phyloP scores from a whole-genome alignment of 2,329 filamentous ascomycete species.

The Ascosphaera apis region DNA sequence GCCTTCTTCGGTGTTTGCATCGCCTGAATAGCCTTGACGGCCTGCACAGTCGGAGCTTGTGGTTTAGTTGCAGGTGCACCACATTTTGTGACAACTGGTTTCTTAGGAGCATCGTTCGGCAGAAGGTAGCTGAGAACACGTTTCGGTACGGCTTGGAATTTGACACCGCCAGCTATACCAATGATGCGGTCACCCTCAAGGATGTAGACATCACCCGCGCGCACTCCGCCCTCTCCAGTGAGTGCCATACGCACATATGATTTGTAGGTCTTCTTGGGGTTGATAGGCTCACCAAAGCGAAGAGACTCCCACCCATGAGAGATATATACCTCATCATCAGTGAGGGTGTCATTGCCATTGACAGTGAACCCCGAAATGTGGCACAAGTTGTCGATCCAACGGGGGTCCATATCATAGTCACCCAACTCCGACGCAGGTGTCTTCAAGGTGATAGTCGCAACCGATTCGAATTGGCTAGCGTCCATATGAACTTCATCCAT shows the following conservation, averaged over 20 bases:
- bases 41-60: background rate
- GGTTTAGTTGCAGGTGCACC: background rate
- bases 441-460: conserved; percentile 12
- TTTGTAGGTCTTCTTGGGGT: conserved; percentile 7
- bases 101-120: conserved; percentile 1
- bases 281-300: conserved; percentile 8
- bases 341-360: conserved; percentile 13
- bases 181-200: conserved; percentile 12
- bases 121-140: conserved; percentile 6
- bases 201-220: conserved; percentile 11
- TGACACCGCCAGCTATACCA: conserved; percentile 11
- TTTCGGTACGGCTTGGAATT: conserved; percentile 8
- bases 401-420: conserved; percentile 14
- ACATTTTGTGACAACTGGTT: background rate
- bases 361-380: conserved; percentile 17
- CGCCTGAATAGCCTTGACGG: background rate
- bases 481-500: conserved; percentile 17
- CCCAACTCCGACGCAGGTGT: conserved; percentile 2
- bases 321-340: conserved; percentile 13
- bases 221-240: conserved; percentile 5
- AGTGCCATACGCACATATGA: conserved; percentile 15
- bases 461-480: conserved; percentile 15
- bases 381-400: conserved; percentile 14
- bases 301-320: conserved; percentile 15
- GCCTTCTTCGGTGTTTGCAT: background rate